These are phyloP conservation scores for Cyberlindnera suaveolens DNA, from an alignment of 805 yeast species.

Conservation along the genomic window DNA sequence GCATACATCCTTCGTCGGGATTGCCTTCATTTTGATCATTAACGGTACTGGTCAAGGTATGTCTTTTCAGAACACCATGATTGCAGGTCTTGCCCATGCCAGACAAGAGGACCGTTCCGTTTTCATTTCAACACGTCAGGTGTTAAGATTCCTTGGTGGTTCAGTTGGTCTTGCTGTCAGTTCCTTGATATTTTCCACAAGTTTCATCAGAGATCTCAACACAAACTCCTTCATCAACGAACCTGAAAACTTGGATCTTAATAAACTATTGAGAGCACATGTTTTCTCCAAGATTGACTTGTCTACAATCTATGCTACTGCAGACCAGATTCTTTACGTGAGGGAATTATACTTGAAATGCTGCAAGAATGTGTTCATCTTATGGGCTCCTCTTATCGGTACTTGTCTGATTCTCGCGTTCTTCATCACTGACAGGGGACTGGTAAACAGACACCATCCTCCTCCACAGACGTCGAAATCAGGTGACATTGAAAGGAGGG, in stretches of 20 bases:
- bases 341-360: constrained; percentile 14
- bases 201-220: constrained; percentile 7
- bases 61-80: constrained; percentile 15
- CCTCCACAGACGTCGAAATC: background rate
- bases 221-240: constrained; percentile 12
- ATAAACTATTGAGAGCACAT: constrained; percentile 9
- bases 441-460: constrained; percentile 2
- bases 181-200: constrained; percentile 19
- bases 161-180: constrained; percentile 48
- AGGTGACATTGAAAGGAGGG: background rate
- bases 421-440: constrained; percentile 15
- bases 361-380: constrained; percentile 11
- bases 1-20: constrained; percentile 24
- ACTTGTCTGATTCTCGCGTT: constrained; percentile 8
- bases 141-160: constrained; percentile 55
- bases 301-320: constrained; percentile 1
- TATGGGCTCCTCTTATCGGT: constrained; percentile 18
- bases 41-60: constrained; percentile 34
- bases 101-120: constrained; percentile 51
- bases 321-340: constrained; percentile 10
- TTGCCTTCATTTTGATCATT: constrained; percentile 30
- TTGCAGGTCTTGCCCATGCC: constrained; percentile 38
- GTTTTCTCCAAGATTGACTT: constrained; percentile 15
- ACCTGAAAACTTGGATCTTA: constrained; percentile 6
- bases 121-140: constrained; percentile 50